phyloP scores from a whole-genome alignment of 371 early-diverging fungal genomes.

The Umbelopsis sp. region DNA sequence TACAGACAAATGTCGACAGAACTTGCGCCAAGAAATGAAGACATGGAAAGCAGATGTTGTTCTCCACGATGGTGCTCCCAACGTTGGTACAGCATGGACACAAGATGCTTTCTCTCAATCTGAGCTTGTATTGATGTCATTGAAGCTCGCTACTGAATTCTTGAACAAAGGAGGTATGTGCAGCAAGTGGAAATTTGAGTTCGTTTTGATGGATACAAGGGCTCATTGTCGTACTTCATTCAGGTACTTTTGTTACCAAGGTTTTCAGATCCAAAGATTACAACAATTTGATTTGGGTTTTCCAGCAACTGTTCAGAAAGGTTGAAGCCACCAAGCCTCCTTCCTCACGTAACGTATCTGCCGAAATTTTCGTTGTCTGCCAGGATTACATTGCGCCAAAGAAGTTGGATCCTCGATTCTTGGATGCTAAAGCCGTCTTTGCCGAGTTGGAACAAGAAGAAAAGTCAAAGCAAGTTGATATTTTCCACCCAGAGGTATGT shows the following conservation, averaged over 20 bases:
- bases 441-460: conserved; percentile 78
- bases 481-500: conserved; percentile 76
- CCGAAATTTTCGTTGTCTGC: conserved; percentile 99
- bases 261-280: conserved; percentile 99
- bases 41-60: conserved; percentile 99
- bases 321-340: conserved; percentile 99
- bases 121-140: conserved; percentile 94
- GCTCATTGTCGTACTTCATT: background rate
- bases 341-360: conserved; percentile 99
- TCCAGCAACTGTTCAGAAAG: conserved; percentile 95
- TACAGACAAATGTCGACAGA: conserved; percentile 88
- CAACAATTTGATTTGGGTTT: conserved; percentile 97
- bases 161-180: conserved; percentile 86
- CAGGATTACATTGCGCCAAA: conserved; percentile 94
- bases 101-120: conserved; percentile 99
- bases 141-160: conserved; percentile 97
- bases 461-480: conserved; percentile 54
- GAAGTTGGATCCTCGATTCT: conserved; percentile 92
- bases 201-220: no score
- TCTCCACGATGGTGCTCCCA: conserved; percentile 99
- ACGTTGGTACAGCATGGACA: conserved; percentile 98
- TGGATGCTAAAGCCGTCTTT: conserved; percentile 96
- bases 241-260: conserved; percentile 97
- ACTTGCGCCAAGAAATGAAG: conserved; percentile 88
- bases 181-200: background rate